Base-by-base conservation (phyloP, 176 grass and related monocot species). In the Cenchrus fungigraminus region DNA sequence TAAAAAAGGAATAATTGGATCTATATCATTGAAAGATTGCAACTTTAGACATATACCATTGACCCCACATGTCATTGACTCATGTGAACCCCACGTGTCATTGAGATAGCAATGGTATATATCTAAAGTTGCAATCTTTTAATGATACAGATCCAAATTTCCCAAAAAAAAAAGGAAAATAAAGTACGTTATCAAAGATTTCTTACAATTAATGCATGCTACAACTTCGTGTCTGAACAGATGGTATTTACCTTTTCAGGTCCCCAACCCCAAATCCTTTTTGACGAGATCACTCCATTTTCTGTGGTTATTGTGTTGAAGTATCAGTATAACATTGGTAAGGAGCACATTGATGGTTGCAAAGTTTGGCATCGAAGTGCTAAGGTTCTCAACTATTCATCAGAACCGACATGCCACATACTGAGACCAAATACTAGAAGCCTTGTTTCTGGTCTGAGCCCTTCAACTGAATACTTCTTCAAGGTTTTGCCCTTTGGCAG, bases 381-480 rank as follows among this genome's bases (percentile, higher is more conserved):
- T 12, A 71, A 87, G 67, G 76, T 80, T 51, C 17, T 45, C 6
- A 65, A 86, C 71, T 97, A 91, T 81, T 72, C 89, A 63, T 74
- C 88, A 81, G 89, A 98, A 81, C 89, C 91, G 19, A 89, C 89
- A 45, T 95, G 87, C 67, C 78, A 90, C 29, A 74, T 93, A 68
- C 79, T 95, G 52, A 91, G 78, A 58, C 91, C 90, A 73, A 88
- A 92, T 66, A 95, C 85, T 8, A 85, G 83, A 74, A 82, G 78
- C 57, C 71, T 86, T 65, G 80, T 98, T 90, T 91, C 91, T 71
- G 91, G 92, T 79, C 83, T 93, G 17, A 88, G 76, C 75, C 89
- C 93, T 63, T 95, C 89, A 82, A 98, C 93, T 16, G 89, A 86
- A 77, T 98, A 93, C 76, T 69, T 79, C 56, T 93, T 94, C 77